Evolutionary conservation across 164 flowering plant genomes (phyloP).

Genomic region (Amborella trichopoda): DNA sequence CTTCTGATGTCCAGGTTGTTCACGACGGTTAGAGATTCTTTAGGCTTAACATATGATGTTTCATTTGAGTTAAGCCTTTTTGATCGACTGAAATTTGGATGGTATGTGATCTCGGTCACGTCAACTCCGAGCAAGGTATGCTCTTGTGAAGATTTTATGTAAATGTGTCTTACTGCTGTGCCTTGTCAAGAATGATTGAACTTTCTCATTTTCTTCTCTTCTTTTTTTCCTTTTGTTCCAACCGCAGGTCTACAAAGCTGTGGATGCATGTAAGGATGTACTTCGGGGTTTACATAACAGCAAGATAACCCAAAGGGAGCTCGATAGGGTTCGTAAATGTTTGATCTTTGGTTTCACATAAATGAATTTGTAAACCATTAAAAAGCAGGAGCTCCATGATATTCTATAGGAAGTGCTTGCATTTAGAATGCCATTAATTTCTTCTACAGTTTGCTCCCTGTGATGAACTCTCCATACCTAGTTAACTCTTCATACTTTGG

Average conservation of each 20-base stretch:
- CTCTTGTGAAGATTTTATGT: background rate
- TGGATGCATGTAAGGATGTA: slow-evolving; percentile 94
- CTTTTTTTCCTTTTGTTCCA: background rate
- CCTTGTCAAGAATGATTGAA: no score
- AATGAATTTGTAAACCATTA: no score
- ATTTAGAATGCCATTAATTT: no score
- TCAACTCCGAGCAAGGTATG: slow-evolving; percentile 92
- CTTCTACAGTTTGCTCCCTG: no score
- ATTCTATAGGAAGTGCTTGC: no score
- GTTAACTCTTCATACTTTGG: no score
- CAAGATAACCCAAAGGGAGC: slow-evolving; percentile 72
- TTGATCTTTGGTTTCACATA: background rate
- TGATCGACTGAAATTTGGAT: slow-evolving; percentile 90
- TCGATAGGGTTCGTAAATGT: slow-evolving; percentile 70
- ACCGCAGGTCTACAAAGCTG: slow-evolving; percentile 83
- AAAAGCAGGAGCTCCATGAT: no score
- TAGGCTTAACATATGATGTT: slow-evolving; percentile 95
- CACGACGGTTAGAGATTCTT: slow-evolving; percentile 94
- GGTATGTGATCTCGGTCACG: slow-evolving; percentile 97
- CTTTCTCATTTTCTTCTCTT: no score
- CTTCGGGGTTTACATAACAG: slow-evolving; percentile 83
- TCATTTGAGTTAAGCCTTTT: slow-evolving; percentile 89
- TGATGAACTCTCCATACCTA: no score
- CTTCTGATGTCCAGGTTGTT: slow-evolving; percentile 70
- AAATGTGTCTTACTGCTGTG: background rate